These are phyloP conservation scores for Phialemonium atrogriseum DNA, from an alignment of 2,329 filamentous ascomycete genomes.

Conservation along the genomic window DNA sequence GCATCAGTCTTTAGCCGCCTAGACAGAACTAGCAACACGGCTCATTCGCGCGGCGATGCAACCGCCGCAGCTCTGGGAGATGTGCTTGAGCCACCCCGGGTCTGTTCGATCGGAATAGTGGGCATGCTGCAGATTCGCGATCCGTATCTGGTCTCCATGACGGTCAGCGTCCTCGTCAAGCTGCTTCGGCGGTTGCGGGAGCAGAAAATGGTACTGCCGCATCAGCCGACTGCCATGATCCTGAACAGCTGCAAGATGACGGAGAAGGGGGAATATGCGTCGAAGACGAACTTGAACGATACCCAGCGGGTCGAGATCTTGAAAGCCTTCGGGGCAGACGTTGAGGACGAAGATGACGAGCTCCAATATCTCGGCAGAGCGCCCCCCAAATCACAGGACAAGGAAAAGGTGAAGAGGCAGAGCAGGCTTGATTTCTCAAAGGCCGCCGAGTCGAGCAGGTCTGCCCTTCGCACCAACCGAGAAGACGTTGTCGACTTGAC, in stretches of 20 bases:
- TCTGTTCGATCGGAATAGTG: constrained; percentile 60
- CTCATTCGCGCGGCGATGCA: constrained; percentile 6
- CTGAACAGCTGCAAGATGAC: constrained; percentile 58
- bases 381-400: constrained; percentile 21
- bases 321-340: constrained; percentile 50
- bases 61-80: constrained; percentile 23
- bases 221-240: constrained; percentile 51
- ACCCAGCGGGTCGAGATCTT: constrained; percentile 80
- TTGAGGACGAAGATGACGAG: constrained; percentile 39
- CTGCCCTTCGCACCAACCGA: neutral
- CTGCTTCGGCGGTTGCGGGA: constrained; percentile 75
- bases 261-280: constrained; percentile 37
- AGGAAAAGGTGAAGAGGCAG: constrained; percentile 37
- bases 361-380: constrained; percentile 38
- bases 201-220: constrained; percentile 62
- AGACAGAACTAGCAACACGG: constrained; percentile 8
- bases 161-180: constrained; percentile 76
- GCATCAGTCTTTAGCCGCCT: constrained; percentile 52
- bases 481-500: constrained; percentile 1
- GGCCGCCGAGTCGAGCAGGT: constrained; percentile 24
- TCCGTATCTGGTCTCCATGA: constrained; percentile 71
- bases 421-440: constrained; percentile 57
- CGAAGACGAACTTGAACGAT: constrained; percentile 71
- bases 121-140: constrained; percentile 90
- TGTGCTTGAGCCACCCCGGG: constrained; percentile 57